Conservation (phyloP, 176 grass and related monocot genomes). For the Bothriochloa decipiens region DNA sequence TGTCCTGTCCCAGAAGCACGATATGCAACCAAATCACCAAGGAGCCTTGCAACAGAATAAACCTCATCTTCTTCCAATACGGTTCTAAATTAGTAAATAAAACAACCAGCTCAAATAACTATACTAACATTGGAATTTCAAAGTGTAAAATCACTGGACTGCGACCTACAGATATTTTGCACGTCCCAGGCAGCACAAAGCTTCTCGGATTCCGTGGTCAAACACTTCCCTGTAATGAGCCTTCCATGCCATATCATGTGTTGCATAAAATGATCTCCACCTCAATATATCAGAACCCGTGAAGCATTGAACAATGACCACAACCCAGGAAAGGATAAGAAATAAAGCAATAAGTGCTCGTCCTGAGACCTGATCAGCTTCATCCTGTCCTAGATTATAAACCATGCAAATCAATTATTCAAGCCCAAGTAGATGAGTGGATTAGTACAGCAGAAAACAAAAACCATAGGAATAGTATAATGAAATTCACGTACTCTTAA, state of each 20-base stretch:
- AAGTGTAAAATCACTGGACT: constrained; percentile 36
- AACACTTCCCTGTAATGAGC: constrained; percentile 99
- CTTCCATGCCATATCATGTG: constrained; percentile 98
- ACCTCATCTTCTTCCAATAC: constrained; percentile 96
- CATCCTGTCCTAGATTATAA: constrained; percentile 80
- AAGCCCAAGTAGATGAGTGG: constrained; percentile 28
- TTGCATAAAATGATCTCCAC: constrained; percentile 96
- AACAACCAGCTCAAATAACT: not conserved
- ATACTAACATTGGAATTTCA: constrained; percentile 31
- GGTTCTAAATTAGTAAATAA: constrained; percentile 60
- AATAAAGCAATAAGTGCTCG: constrained; percentile 64
- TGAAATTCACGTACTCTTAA: not conserved
- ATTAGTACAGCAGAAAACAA: constrained; percentile 26
- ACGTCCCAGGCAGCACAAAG: constrained; percentile 94
- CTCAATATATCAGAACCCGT: constrained; percentile 89
- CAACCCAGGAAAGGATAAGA: constrained; percentile 78
- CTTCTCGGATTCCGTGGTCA: constrained; percentile 96
- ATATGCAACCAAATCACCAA: constrained; percentile 98
- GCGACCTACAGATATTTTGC: constrained; percentile 85
- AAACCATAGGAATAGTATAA: constrained; percentile 20
- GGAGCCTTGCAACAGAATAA: constrained; percentile 91
- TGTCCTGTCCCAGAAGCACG: constrained; percentile 98
- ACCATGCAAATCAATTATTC: constrained; percentile 47
- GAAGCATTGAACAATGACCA: constrained; percentile 83
- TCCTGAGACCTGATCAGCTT: constrained; percentile 57